Conservation (phyloP, 2,329 filamentous ascomycete species). For the Bretziella fagacearum region DNA sequence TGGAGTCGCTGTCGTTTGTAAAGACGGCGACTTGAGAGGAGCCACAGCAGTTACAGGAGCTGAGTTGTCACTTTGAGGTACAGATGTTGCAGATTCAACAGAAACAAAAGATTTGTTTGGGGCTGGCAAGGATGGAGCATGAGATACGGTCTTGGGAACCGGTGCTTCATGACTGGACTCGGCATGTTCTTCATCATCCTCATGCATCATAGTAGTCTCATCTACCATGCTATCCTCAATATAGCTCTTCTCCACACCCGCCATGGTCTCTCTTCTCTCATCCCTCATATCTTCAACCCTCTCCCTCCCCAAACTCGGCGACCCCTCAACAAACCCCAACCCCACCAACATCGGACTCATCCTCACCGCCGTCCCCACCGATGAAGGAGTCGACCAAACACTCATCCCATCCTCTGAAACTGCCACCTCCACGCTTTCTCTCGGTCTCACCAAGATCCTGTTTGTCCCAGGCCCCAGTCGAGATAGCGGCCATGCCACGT, state of each 20-base stretch:
- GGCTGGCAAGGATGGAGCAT: no score
- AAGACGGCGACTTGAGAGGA: no score
- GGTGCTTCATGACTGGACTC: not conserved
- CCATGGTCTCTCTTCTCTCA: not conserved
- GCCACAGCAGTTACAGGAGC: no score
- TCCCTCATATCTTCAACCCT: not conserved
- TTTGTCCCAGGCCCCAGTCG: not conserved
- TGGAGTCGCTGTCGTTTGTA: no score
- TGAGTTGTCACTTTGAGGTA: no score
- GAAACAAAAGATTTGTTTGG: no score
- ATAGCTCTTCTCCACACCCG: not conserved
- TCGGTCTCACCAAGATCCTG: not conserved
- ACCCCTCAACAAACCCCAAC: not conserved
- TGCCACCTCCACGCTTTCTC: not conserved
- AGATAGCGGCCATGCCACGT: not conserved
- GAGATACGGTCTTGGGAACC: no score
- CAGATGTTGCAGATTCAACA: no score
- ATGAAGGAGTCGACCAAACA: not conserved
- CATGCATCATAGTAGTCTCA: not conserved
- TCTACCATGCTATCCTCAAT: not conserved
- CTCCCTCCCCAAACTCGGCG: not conserved
- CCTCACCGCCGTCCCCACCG: not conserved
- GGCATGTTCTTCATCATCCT: not conserved
- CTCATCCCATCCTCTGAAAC: not conserved
- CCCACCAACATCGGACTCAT: not conserved